Conservation (phyloP, 345 rosid species). For the Mercurialis annua region DNA sequence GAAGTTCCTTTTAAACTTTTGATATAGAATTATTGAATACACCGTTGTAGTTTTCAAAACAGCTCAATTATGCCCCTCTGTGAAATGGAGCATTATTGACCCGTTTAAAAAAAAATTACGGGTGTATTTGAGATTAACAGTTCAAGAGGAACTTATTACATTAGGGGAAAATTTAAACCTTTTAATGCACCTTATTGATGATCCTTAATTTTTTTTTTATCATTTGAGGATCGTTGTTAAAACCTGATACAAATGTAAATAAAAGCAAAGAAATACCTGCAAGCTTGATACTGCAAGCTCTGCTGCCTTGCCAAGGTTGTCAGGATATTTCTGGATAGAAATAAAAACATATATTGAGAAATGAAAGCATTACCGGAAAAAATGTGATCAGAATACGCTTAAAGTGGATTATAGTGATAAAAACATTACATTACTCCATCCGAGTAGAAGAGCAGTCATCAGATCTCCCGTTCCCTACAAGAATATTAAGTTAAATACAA, state of each 20-base stretch:
- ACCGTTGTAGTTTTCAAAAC: no score
- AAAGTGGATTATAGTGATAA: slow-evolving; percentile 7
- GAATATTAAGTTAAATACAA: slow-evolving; percentile 8
- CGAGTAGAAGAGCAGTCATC: slow-evolving; percentile 94
- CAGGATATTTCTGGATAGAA: slow-evolving; percentile 71
- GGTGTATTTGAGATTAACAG: no score
- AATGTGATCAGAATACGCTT: background rate
- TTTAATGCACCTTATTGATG: no score
- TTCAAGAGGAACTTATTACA: no score
- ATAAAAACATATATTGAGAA: slow-evolving; percentile 12
- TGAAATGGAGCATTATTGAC: no score
- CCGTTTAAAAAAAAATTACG: no score
- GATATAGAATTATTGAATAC: no score
- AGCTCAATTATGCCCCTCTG: no score
- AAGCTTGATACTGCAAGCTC: slow-evolving; percentile 96
- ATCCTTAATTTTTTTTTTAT: no score
- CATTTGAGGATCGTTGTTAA: background rate
- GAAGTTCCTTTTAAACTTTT: no score
- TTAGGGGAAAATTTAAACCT: no score
- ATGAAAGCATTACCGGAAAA: background rate
- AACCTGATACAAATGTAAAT: background rate
- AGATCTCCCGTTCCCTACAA: slow-evolving; percentile 97
- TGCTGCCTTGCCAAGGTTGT: slow-evolving; percentile 74
- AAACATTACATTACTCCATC: slow-evolving; percentile 94
- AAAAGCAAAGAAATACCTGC: slow-evolving; percentile 59